A percentile compares a stretch with the other conserved stretches of the same genome.
Evolutionary conservation across 23 red algal species (phyloP).

Genomic region (Gracilaria domingensis): DNA sequence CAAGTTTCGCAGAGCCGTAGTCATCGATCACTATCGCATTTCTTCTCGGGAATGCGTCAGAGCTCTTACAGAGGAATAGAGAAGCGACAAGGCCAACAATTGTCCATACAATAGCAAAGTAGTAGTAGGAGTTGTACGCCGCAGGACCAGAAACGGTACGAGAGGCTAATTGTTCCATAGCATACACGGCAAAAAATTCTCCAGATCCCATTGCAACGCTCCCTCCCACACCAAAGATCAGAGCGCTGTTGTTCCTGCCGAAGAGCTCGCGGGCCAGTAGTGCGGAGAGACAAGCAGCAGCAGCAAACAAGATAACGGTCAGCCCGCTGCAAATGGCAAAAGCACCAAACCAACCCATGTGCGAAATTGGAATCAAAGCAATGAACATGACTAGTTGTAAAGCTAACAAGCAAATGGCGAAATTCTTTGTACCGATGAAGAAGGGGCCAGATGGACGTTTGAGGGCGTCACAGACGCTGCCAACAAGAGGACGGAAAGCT

Average conservation of each 20-base stretch:
- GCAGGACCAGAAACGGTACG: background rate
- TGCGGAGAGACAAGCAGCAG: background rate
- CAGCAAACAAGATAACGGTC: slow-evolving; percentile 29
- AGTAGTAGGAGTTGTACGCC: background rate
- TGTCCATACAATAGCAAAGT: slow-evolving; percentile 9
- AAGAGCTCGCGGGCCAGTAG: slow-evolving; percentile 29
- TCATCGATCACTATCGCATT: no score
- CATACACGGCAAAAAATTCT: slow-evolving; percentile 8
- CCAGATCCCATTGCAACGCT: slow-evolving; percentile 47
- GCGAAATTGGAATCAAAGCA: background rate
- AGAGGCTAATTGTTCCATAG: background rate
- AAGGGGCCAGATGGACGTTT: background rate
- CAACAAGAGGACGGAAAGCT: slow-evolving; percentile 2
- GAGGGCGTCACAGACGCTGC: background rate
- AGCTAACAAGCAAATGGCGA: background rate
- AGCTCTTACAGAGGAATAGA: background rate
- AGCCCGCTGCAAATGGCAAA: slow-evolving; percentile 16
- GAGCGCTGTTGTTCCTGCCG: slow-evolving; percentile 25
- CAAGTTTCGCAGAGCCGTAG: background rate
- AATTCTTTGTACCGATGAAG: slow-evolving; percentile 5
- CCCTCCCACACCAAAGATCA: slow-evolving; percentile 44
- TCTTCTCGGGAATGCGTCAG: background rate
- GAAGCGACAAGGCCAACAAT: background rate
- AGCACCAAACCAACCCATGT: slow-evolving; percentile 19
- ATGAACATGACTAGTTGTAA: slow-evolving; percentile 17